A percentile compares a stretch with the other conserved stretches of the same genome.
phyloP scores from a whole-genome alignment of 2,329 filamentous ascomycete genomes.

The Xylariaceae sp. region DNA sequence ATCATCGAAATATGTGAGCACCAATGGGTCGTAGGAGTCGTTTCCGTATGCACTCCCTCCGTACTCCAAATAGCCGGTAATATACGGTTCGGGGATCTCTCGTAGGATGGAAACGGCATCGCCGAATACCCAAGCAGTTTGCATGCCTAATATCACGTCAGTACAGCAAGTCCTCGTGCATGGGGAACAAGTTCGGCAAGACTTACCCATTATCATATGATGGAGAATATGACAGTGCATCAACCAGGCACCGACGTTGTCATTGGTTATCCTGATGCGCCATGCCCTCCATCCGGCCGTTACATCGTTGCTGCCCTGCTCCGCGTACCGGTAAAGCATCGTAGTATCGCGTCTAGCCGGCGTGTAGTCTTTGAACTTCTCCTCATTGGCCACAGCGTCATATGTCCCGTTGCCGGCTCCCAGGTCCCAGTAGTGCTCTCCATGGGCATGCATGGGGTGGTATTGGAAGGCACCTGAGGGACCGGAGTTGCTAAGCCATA shows the following conservation, averaged over 20 bases:
- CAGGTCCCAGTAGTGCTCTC: slow-evolving; percentile 49
- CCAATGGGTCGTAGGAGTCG: slow-evolving; percentile 31
- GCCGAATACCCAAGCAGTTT: slow-evolving; percentile 39
- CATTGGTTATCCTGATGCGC: slow-evolving; percentile 42
- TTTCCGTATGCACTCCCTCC: slow-evolving; percentile 45
- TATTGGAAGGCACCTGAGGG: slow-evolving; percentile 38
- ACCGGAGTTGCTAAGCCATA: slow-evolving; percentile 41
- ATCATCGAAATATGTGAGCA: slow-evolving; percentile 25
- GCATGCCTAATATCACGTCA: slow-evolving; percentile 33
- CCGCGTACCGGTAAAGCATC: slow-evolving; percentile 50
- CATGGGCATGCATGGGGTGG: slow-evolving; percentile 53
- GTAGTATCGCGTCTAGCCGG: slow-evolving; percentile 44
- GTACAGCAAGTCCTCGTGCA: neutral
- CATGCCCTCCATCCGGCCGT: slow-evolving; percentile 56
- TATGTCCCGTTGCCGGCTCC: slow-evolving; percentile 51
- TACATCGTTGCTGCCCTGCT: slow-evolving; percentile 35
- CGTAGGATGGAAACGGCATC: slow-evolving; percentile 34
- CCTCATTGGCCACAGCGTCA: slow-evolving; percentile 45
- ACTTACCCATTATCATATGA: slow-evolving; percentile 54
- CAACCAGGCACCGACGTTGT: slow-evolving; percentile 56
- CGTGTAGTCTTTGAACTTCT: slow-evolving; percentile 32
- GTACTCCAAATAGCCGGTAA: slow-evolving; percentile 39
- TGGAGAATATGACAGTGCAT: slow-evolving; percentile 55
- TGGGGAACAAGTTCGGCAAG: neutral
- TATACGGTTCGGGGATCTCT: slow-evolving; percentile 34